Conservation (phyloP, 345 rosid genomes). For the Populus euphratica region DNA sequence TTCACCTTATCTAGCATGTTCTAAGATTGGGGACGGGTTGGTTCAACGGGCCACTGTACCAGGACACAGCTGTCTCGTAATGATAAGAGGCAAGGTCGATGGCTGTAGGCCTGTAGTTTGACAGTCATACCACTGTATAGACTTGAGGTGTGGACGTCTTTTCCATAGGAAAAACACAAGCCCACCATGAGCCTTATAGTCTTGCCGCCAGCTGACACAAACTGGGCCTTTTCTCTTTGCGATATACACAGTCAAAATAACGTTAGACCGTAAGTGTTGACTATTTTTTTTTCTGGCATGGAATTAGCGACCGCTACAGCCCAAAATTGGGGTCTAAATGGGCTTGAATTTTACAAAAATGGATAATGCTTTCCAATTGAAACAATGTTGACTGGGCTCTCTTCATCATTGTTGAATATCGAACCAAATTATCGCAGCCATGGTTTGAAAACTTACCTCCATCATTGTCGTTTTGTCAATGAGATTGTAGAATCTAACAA, state of each 20-base stretch:
- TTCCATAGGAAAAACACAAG: background rate
- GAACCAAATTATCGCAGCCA: background rate
- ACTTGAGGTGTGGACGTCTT: background rate
- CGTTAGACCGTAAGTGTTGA: background rate
- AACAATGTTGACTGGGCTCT: background rate
- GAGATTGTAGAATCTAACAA: background rate
- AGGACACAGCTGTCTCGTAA: too few species aligned
- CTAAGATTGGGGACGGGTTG: too few species aligned
- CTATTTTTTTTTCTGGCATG: background rate
- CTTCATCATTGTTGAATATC: background rate
- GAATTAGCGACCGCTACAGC: background rate
- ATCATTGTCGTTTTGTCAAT: background rate
- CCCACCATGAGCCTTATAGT: background rate
- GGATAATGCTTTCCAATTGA: background rate
- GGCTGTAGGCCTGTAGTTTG: too few species aligned
- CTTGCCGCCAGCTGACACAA: too few species aligned
- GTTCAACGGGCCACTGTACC: too few species aligned
- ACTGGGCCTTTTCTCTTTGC: background rate
- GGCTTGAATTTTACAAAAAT: too few species aligned
- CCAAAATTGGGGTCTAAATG: background rate
- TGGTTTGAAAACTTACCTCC: background rate
- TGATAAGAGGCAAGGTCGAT: too few species aligned
- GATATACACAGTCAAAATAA: background rate
- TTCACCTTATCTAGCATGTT: too few species aligned
- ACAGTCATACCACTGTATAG: too few species aligned